phyloP scores from a whole-genome alignment of 208 protist genomes.

The Trypanosoma platydactyli region DNA sequence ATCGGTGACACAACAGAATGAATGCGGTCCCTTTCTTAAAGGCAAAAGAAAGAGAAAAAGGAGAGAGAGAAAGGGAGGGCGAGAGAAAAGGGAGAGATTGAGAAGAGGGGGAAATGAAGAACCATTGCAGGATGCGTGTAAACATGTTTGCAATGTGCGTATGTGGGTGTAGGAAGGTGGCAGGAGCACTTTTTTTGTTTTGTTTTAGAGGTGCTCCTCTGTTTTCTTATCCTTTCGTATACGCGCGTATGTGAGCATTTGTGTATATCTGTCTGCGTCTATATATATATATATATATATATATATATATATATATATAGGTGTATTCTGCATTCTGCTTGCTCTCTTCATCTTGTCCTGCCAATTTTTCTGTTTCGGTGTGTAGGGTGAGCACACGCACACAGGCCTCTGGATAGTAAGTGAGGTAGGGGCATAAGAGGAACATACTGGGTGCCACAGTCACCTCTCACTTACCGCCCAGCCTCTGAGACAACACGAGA shows the following conservation, averaged over 20 bases:
- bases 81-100: neutral
- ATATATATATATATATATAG: neutral
- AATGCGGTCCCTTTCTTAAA: neutral
- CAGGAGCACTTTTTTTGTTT: neutral
- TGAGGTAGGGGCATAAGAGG: neutral
- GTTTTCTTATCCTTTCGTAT: no score
- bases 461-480: no score
- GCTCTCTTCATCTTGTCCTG: neutral
- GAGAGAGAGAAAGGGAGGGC: neutral
- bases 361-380: neutral
- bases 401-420: no score
- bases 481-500: no score
- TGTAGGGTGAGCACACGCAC: neutral
- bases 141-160: neutral
- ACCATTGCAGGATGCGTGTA: neutral
- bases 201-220: no score
- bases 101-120: neutral
- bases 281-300: no score
- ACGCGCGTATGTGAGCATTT: no score
- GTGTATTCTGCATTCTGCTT: neutral
- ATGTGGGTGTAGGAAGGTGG: neutral
- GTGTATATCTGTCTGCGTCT: no score
- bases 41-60: neutral
- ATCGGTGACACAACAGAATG: no score
- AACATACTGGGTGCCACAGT: neutral